Conservation (phyloP, 148 eudicot species). For the Heliosperma pusillum region DNA sequence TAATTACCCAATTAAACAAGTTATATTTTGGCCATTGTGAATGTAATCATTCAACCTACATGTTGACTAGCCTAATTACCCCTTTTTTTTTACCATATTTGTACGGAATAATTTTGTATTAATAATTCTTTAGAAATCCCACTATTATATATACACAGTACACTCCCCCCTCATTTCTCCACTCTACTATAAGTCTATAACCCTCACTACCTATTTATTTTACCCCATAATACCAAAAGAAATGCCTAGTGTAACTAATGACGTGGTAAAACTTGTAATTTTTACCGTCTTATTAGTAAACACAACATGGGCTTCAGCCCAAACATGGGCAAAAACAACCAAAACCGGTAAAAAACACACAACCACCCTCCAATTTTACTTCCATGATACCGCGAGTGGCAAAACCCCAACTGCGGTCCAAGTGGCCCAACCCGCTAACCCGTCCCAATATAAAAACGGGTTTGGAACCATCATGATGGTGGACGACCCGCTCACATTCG, state of each 20-base stretch:
- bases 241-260: background rate
- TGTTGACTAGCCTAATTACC: no score
- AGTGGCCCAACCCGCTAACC: slow-evolving; percentile 33
- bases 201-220: background rate
- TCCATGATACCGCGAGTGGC: slow-evolving; percentile 46
- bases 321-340: slow-evolving; percentile 34
- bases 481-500: slow-evolving; percentile 49
- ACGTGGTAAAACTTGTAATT: background rate
- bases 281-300: background rate
- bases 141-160: no score
- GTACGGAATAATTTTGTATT: no score
- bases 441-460: slow-evolving; percentile 11
- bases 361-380: slow-evolving; percentile 53
- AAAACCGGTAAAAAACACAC: slow-evolving; percentile 16
- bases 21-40: no score
- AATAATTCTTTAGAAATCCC: no score
- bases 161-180: no score
- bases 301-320: slow-evolving; percentile 14
- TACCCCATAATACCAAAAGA: background rate
- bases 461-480: slow-evolving; percentile 41
- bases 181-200: no score
- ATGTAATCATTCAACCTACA: no score
- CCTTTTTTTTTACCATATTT: no score
- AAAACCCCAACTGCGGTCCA: slow-evolving; percentile 26
- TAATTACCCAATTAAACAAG: no score